A percentile compares a stretch with the other conserved stretches of the same genome.
phyloP scores from a whole-genome alignment of 768 basidiomycete genomes.

The Pleurotus djamor region DNA sequence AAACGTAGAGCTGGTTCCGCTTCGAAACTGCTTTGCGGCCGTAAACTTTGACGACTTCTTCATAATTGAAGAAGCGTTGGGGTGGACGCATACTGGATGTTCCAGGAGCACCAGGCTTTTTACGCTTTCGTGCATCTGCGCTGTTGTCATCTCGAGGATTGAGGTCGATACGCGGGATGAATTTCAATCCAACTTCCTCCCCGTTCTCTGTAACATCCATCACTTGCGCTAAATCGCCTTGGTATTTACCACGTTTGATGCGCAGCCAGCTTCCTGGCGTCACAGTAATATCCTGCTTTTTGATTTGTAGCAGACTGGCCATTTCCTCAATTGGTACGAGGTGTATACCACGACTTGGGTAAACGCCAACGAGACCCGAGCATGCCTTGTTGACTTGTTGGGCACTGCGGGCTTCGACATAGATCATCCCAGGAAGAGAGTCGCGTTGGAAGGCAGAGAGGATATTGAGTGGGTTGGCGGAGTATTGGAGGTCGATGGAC shows the following conservation, averaged over 20 bases:
- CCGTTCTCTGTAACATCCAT: slow-evolving; percentile 92
- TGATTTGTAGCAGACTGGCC: slow-evolving; percentile 94
- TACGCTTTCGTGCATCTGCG: slow-evolving; percentile 72
- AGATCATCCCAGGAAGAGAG: slow-evolving; percentile 93
- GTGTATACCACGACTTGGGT: slow-evolving; percentile 74
- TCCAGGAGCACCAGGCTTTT: slow-evolving; percentile 51
- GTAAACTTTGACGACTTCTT: slow-evolving; percentile 87
- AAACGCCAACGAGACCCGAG: slow-evolving; percentile 91
- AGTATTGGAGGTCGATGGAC: slow-evolving; percentile 80
- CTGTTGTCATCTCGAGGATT: slow-evolving; percentile 80
- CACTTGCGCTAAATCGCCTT: slow-evolving; percentile 94
- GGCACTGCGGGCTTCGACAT: slow-evolving; percentile 89
- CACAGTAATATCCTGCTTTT: slow-evolving; percentile 87
- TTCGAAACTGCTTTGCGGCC: slow-evolving; percentile 75
- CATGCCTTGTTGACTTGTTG: slow-evolving; percentile 85
- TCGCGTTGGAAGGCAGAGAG: slow-evolving; percentile 95
- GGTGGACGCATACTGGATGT: slow-evolving; percentile 76
- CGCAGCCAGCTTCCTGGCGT: slow-evolving; percentile 93
- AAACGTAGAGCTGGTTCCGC: slow-evolving; percentile 75
- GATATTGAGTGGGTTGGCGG: slow-evolving; percentile 77
- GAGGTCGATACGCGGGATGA: slow-evolving; percentile 97
- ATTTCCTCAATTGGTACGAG: slow-evolving; percentile 97
- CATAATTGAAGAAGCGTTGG: slow-evolving; percentile 90
- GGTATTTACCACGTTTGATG: slow-evolving; percentile 89
- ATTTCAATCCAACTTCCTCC: slow-evolving; percentile 89